phyloP scores from a whole-genome alignment of 2,329 filamentous ascomycete species.

The Daldinia sp. region DNA sequence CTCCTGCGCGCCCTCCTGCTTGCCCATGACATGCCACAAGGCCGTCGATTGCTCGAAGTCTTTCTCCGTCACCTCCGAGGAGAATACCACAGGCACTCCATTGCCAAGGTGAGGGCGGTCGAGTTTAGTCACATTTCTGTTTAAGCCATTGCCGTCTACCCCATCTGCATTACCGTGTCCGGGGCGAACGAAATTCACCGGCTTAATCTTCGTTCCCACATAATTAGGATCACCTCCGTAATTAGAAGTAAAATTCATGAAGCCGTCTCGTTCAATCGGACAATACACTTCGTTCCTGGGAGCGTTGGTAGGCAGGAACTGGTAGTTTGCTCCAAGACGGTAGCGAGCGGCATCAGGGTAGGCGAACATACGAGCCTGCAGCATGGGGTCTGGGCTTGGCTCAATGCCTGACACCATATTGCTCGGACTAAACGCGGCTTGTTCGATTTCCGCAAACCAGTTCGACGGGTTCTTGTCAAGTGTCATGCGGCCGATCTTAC shows the following conservation, averaged over 20 bases:
- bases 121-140: not conserved
- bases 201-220: conserved; percentile 19
- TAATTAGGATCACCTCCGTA: conserved; percentile 29
- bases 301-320: conserved; percentile 27
- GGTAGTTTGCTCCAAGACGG: conserved; percentile 63
- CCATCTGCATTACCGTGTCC: not conserved
- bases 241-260: conserved; percentile 30
- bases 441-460: conserved; percentile 57
- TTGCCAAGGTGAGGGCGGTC: not conserved
- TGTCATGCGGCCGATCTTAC: conserved; percentile 58
- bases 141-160: not conserved
- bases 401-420: conserved; percentile 64
- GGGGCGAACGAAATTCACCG: conserved; percentile 6
- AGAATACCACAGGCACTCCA: conserved; percentile 17
- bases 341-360: conserved; percentile 66
- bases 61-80: conserved; percentile 29
- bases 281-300: conserved; percentile 24
- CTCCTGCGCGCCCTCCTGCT: conserved; percentile 28
- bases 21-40: conserved; percentile 26
- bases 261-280: conserved; percentile 27
- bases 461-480: conserved; percentile 56
- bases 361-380: conserved; percentile 63
- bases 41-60: conserved; percentile 31
- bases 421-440: conserved; percentile 65
- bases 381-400: conserved; percentile 60